Base-by-base conservation (phyloP, 768 basidiomycete species). In the Sporobolomyces pararoseus region DNA sequence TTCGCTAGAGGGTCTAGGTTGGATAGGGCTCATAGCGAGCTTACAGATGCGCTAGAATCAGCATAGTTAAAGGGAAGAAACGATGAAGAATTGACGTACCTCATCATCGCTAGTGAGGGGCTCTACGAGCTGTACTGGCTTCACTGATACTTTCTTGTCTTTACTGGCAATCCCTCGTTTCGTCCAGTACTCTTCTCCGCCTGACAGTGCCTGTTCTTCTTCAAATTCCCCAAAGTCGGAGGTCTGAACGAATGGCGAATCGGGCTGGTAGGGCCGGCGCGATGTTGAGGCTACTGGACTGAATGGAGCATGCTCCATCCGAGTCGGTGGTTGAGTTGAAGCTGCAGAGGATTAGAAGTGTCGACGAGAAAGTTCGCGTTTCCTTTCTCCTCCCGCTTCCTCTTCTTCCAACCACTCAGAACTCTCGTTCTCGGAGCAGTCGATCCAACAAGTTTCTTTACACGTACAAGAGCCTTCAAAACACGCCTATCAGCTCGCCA, bases 161-260 rank as follows among this genome's bases (percentile, higher is more conserved):
- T 27, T 54, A 32, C 27, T 27, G 9, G 10, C 21, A 13, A 3
- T 34, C 21, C 2, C 3, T 29, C 31, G 32, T 19, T 13, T 17
- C 2, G 2, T 13, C 69, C 69, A 70, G 53, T 70, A 70, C 21
- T 37, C 27, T 17, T 62, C 53, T 6, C 64, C 60, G 5, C 60
- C 34, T 6, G 58, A 14, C 0, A 25, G 21, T 0, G 69, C 62
- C 23, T 54, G n/a, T 23, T 29, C 17, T 17, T 70, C 69, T 50
- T 70, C 69, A 14, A 34, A 12, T 34, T 70, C 69, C 19, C 69
- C 69, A 13, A 42, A 16, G 19, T 70, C 69, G 53, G 64, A 65
- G 12, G 64, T 34, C 0, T 62, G 63, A 3, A 44, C 29, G 63
- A 64, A 32, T 4, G 61, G 49, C 34, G 61, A 63, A 34, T 52